Evolutionary conservation across 2,329 filamentous ascomycete species (phyloP).

Genomic region (Penicillium sp.): DNA sequence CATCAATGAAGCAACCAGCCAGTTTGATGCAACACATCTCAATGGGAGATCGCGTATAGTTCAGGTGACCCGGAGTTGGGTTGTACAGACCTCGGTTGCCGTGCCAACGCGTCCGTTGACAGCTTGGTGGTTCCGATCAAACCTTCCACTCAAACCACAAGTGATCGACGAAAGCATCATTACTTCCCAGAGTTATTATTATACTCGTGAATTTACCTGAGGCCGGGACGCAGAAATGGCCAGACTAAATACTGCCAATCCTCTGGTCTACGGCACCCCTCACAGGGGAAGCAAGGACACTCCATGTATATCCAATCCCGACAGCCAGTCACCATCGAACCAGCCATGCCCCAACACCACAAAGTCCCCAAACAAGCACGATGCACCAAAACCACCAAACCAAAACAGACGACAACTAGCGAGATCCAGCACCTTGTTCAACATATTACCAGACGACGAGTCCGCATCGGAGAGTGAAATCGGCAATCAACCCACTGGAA

Average conservation of each 20-base stretch:
- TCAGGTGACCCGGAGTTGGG: too few species aligned
- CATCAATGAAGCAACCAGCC: too few species aligned
- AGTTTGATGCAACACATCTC: too few species aligned
- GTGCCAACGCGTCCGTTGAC: too few species aligned
- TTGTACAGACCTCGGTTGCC: too few species aligned
- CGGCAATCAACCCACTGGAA: constrained; percentile 11
- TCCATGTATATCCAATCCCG: background rate
- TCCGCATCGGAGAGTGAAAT: constrained; percentile 18
- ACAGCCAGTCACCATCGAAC: background rate
- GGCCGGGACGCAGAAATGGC: constrained; percentile 23
- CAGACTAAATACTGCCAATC: constrained; percentile 28
- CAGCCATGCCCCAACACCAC: constrained; percentile 8
- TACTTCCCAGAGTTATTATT: background rate
- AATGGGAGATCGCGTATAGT: too few species aligned
- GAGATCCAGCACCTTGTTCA: constrained; percentile 22
- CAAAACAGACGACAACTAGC: constrained; percentile 22
- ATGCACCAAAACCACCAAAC: constrained; percentile 1
- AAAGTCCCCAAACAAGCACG: background rate
- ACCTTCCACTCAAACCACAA: too few species aligned
- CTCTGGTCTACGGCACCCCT: constrained; percentile 4
- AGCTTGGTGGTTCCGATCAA: too few species aligned
- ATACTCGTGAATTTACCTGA: background rate
- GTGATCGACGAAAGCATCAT: background rate
- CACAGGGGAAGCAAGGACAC: constrained; percentile 10
- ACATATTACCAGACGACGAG: constrained; percentile 34